Evolutionary conservation across 1,139 yeast genomes (phyloP).

Genomic region (Komagataea norvegica): DNA sequence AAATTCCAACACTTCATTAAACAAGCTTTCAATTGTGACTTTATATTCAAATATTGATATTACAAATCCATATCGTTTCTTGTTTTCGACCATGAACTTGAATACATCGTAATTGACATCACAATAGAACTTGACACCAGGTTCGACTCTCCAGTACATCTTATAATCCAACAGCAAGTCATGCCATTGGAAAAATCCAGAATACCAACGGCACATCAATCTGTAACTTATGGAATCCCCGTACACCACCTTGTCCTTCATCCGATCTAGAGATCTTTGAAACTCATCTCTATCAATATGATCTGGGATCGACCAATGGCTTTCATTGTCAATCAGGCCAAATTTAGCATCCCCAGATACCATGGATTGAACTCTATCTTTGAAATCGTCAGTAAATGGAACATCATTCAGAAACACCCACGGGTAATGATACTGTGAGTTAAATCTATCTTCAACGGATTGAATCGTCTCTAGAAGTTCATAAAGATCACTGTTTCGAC

Average conservation of each 20-base stretch:
- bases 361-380: constrained; percentile 34
- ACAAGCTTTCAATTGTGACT: constrained; percentile 54
- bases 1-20: constrained; percentile 52
- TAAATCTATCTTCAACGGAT: constrained; percentile 52
- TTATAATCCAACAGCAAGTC: constrained; percentile 30
- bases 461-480: constrained; percentile 45
- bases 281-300: constrained; percentile 51
- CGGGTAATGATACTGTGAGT: constrained; percentile 47
- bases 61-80: constrained; percentile 51
- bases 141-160: constrained; percentile 61
- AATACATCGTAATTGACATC: constrained; percentile 52
- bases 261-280: constrained; percentile 29
- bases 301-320: constrained; percentile 68
- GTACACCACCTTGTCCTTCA: constrained; percentile 44
- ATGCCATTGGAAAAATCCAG: constrained; percentile 47
- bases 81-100: constrained; percentile 41
- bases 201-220: constrained; percentile 57
- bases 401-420: constrained; percentile 59
- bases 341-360: constrained; percentile 60
- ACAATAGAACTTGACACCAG: constrained; percentile 50
- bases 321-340: constrained; percentile 53
- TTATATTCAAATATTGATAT: constrained; percentile 61
- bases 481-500: constrained; percentile 56
- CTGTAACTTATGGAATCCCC: constrained; percentile 52
- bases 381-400: constrained; percentile 49